A percentile compares a stretch with the other conserved stretches of the same genome.
Evolutionary conservation across 2,329 filamentous ascomycete genomes (phyloP).

Genomic region (Pseudogymnoascus sp.): DNA sequence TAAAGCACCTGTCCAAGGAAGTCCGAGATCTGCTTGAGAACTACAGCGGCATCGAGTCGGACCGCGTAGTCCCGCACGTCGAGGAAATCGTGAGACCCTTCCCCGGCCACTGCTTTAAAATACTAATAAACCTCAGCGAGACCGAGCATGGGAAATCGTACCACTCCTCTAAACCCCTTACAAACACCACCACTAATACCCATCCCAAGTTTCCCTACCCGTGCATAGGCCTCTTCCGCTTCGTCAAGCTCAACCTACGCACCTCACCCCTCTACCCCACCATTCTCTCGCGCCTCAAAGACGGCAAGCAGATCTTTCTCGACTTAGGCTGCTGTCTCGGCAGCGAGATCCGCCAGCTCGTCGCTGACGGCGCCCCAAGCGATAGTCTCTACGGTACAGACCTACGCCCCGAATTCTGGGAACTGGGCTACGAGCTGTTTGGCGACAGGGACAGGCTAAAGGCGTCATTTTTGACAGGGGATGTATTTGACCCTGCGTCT

Average conservation of each 20-base stretch:
- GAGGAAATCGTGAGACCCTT: conserved; percentile 10
- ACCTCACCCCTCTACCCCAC: conserved; percentile 12
- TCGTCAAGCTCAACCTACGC: conserved; percentile 18
- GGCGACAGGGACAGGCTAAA: conserved; percentile 26
- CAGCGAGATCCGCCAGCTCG: conserved; percentile 32
- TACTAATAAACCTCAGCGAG: conserved; percentile 10
- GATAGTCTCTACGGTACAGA: conserved; percentile 28
- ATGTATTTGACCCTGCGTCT: conserved; percentile 26
- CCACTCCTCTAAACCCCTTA: conserved; percentile 8
- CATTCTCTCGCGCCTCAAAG: conserved; percentile 15
- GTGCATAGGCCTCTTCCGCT: conserved; percentile 20
- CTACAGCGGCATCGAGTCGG: conserved; percentile 13
- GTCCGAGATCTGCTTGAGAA: conserved; percentile 15
- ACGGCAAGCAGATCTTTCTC: conserved; percentile 21
- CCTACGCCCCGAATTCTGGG: conserved; percentile 25
- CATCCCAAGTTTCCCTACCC: conserved; percentile 16
- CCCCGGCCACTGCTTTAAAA: neutral
- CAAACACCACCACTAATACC: neutral
- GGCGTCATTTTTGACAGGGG: conserved; percentile 28
- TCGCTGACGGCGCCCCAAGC: conserved; percentile 29
- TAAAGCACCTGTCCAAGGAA: conserved; percentile 9
- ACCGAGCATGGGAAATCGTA: conserved; percentile 16
- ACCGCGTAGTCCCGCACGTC: conserved; percentile 13
- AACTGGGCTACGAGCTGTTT: conserved; percentile 33
- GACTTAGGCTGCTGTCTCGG: conserved; percentile 34